Base-by-base conservation (phyloP, 495 filamentous ascomycete genomes). In the Delitschia confertaspora region DNA sequence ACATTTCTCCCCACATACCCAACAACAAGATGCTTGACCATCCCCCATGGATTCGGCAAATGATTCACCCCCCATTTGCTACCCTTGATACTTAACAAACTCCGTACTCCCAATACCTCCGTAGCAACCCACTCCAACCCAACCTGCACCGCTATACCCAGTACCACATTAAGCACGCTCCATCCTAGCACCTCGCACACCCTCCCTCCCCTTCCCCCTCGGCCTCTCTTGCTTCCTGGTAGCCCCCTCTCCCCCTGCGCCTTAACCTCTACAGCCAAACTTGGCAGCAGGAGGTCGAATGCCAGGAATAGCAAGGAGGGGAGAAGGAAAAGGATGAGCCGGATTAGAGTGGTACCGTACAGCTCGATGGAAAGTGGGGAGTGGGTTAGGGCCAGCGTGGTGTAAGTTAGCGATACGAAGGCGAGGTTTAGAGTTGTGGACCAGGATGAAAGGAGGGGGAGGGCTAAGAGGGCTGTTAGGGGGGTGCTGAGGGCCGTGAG, bases 401-500 rank as follows among this genome's bases (percentile, higher is more conserved):
- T 76, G 88, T 88, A 95, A 60, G 84, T 89, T 62, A 79, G 76
- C 61, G 86, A 89, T 66, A 95, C 94, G 66, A 93, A 89, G 34
- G 93, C 59, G 13, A 93, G 57, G 58, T 93, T 95, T 44, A 94
- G 66, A 9, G 76, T 85, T 2, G 86, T 88, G 33, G 78, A 79
- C 64, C 80, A 88, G 7, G 39, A 49, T 5, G 65, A 65, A 18
- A 74, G 59, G 33, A 68, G 61, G 2, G 74, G 73, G 3, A 76
- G 49, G 61, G 75, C 78, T 60, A 79, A 72, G 69, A 72, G 60
- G 7, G 79, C 82, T 18, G 85, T 61, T 20, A 85, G 63, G 3
- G 87, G 85, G 38, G 93, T 63, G 0, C 81, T 80, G 37, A 91
- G 64, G 27, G 88, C 58, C 11, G 76, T 63, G 54, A 35, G 33